A percentile compares a stretch with the other conserved stretches of the same genome.
Conservation (phyloP, 257 asterid species). For the Forsythia suspensa region DNA sequence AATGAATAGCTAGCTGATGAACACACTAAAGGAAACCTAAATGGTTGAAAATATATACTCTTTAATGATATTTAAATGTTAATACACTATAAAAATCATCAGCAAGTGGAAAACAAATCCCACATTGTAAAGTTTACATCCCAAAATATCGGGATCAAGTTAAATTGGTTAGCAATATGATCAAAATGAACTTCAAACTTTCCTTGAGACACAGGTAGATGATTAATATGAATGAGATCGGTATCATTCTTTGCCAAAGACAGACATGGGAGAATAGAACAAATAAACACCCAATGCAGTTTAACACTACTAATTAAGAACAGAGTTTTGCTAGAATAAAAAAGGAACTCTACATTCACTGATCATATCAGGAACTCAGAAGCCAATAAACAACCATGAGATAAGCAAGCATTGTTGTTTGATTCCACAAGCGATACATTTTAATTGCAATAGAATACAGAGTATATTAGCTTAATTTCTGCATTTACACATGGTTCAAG, state of each 20-base stretch:
- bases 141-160: background rate
- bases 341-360: background rate
- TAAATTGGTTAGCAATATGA: background rate
- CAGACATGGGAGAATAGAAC: background rate
- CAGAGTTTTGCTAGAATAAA: background rate
- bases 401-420: background rate
- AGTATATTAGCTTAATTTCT: background rate
- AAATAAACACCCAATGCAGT: background rate
- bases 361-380: constrained; percentile 6
- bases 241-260: background rate
- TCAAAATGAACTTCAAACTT: constrained; percentile 15
- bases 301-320: background rate
- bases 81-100: background rate
- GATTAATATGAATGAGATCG: background rate
- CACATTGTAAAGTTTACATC: background rate
- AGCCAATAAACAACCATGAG: background rate
- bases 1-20: background rate
- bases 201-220: background rate
- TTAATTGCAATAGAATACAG: background rate
- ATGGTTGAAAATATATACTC: background rate
- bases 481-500: background rate
- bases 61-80: background rate
- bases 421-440: background rate
- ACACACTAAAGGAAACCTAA: background rate
- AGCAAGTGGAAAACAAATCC: background rate